Percentiles rank a stretch among this genome's conserved stretches.
Conservation (phyloP, 148 eudicot genomes). For the Drosera capensis region DNA sequence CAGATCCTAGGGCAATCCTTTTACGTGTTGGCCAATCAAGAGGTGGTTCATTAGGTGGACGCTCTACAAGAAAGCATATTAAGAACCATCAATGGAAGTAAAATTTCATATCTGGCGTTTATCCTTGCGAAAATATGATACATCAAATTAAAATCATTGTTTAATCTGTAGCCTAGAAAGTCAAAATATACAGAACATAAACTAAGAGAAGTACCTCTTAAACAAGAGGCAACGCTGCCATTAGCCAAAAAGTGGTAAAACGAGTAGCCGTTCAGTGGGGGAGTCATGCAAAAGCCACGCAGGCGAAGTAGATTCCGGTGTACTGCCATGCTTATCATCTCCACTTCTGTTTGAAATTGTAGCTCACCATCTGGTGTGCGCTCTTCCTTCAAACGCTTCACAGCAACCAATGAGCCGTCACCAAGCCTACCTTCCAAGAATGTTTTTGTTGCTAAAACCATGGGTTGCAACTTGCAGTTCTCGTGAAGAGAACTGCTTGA, state of each 20-base stretch:
- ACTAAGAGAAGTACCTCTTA: constrained; percentile 48
- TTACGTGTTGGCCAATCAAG: constrained; percentile 87
- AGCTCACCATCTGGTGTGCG: constrained; percentile 96
- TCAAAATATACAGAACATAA: neutral
- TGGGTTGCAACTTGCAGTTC: constrained; percentile 94
- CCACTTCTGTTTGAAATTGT: constrained; percentile 94
- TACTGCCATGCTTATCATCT: constrained; percentile 98
- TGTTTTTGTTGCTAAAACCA: constrained; percentile 84
- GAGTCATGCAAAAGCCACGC: constrained; percentile 96
- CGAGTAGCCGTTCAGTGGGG: constrained; percentile 82
- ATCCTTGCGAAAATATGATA: neutral
- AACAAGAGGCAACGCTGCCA: constrained; percentile 94
- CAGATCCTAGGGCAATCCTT: constrained; percentile 81
- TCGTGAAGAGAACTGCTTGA: constrained; percentile 73
- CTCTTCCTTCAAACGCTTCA: constrained; percentile 84
- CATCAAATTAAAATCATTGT: too few species aligned
- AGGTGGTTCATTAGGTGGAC: constrained; percentile 74
- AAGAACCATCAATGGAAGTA: neutral
- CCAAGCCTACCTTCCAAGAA: constrained; percentile 89
- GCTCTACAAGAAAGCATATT: constrained; percentile 29
- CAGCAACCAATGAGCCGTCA: constrained; percentile 87
- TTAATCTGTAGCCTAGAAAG: too few species aligned
- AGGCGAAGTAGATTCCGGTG: constrained; percentile 84
- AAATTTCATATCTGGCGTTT: neutral
- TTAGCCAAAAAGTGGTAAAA: constrained; percentile 96